phyloP scores from a whole-genome alignment of 192 early-diverging fungal species.

The Podila horticola region DNA sequence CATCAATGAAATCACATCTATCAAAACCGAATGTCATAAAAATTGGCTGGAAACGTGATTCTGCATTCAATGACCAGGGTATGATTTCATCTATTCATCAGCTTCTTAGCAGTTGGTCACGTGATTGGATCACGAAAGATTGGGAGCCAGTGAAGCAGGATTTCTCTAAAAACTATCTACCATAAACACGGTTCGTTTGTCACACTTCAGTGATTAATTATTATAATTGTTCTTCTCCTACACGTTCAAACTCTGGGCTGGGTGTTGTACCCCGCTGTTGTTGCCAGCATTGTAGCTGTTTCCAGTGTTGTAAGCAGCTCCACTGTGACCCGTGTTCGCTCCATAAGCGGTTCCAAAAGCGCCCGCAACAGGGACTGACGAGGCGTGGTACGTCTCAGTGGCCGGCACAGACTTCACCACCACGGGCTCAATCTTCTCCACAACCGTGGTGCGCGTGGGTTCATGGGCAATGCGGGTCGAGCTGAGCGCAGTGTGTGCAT shows the following conservation, averaged over 20 bases:
- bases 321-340: not conserved
- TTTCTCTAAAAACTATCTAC: too few relatives aligned
- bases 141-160: too few relatives aligned
- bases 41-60: too few relatives aligned
- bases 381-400: conserved; percentile 1
- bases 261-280: conserved; percentile 19
- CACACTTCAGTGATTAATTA: not conserved
- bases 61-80: too few relatives aligned
- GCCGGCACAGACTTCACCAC: conserved; percentile 19
- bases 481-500: not conserved
- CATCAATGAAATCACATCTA: too few relatives aligned
- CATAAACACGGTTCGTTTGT: too few relatives aligned
- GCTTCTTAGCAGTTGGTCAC: too few relatives aligned
- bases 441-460: conserved; percentile 9
- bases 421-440: conserved; percentile 40
- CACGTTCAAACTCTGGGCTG: conserved; percentile 8
- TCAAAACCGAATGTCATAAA: too few relatives aligned
- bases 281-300: not conserved
- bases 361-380: not conserved
- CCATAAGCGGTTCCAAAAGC: not conserved
- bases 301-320: not conserved
- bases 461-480: conserved; percentile 3
- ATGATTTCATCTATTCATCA: too few relatives aligned
- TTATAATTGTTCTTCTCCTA: too few relatives aligned
- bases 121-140: too few relatives aligned